Percentiles rank a stretch among this genome's conserved stretches.
Evolutionary conservation across 2,329 filamentous ascomycete genomes (phyloP).

Genomic region (Scorias spongiosa): DNA sequence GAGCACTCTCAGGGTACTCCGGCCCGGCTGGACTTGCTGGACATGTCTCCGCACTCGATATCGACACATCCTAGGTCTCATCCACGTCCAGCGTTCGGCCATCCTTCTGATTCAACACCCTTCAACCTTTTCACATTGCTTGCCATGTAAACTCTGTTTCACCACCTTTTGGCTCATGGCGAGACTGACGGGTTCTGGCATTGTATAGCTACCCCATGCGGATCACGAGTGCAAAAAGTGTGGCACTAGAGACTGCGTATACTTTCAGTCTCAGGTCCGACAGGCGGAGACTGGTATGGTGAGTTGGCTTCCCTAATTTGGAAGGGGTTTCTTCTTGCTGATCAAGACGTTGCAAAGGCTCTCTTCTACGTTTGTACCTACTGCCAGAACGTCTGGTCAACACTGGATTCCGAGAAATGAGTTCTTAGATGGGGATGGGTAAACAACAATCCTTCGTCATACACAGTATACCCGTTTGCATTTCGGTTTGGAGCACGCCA

Average conservation of each 20-base stretch:
- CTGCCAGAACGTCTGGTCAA: slow-evolving; percentile 71
- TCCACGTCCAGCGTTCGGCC: too few species aligned
- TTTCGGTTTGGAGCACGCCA: too few species aligned
- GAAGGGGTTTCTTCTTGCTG: too few species aligned
- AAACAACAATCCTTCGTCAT: too few species aligned
- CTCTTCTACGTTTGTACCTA: slow-evolving; percentile 65
- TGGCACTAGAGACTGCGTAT: slow-evolving; percentile 78
- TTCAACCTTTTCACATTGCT: too few species aligned
- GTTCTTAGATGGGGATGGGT: neutral
- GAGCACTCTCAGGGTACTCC: slow-evolving; percentile 7
- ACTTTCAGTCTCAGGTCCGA: slow-evolving; percentile 97
- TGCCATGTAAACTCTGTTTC: too few species aligned
- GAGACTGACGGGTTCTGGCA: slow-evolving; percentile 4
- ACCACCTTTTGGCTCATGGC: too few species aligned
- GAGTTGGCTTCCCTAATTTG: slow-evolving; percentile 22
- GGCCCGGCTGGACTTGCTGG: too few species aligned
- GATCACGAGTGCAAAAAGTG: slow-evolving; percentile 77
- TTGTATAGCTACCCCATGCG: slow-evolving; percentile 65
- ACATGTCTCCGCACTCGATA: too few species aligned
- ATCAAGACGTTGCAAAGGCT: slow-evolving; percentile 20
- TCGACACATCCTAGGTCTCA: too few species aligned
- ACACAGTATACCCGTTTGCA: too few species aligned
- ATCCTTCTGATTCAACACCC: too few species aligned
- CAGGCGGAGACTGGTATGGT: slow-evolving; percentile 98
- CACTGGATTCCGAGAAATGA: slow-evolving; percentile 13